Percentiles rank a stretch among this genome's conserved stretches.
Evolutionary conservation across 2,329 filamentous ascomycete genomes (phyloP).

Genomic region (Exophiala calicioides): DNA sequence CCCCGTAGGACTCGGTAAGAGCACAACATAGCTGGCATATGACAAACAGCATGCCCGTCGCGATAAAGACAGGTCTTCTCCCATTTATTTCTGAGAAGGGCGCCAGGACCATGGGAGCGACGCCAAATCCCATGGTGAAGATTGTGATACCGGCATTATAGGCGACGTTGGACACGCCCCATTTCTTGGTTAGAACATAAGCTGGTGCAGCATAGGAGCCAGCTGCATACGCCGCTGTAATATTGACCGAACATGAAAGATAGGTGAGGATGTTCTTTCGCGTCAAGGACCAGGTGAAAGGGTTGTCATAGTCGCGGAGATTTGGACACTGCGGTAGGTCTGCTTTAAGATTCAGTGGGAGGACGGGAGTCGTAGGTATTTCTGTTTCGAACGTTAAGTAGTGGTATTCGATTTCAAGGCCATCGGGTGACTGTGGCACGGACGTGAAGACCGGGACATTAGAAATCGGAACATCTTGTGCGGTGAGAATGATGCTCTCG

Average conservation of each 20-base stretch:
- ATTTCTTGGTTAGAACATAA: conserved; percentile 64
- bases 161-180: conserved; percentile 64
- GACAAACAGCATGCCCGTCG: conserved; percentile 72
- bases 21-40: conserved; percentile 68
- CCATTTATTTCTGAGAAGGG: conserved; percentile 89
- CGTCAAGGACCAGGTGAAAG: conserved; percentile 69
- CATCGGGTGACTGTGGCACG: neutral
- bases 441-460: conserved; percentile 2
- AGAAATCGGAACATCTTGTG: conserved; percentile 13
- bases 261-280: conserved; percentile 73
- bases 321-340: conserved; percentile 51
- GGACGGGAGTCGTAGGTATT: conserved; percentile 22
- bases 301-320: conserved; percentile 66
- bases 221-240: conserved; percentile 76
- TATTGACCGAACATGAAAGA: conserved; percentile 74
- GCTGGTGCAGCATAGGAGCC: conserved; percentile 76
- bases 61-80: conserved; percentile 77
- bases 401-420: conserved; percentile 23
- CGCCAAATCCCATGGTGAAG: conserved; percentile 77
- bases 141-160: conserved; percentile 71
- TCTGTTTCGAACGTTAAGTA: conserved; percentile 30
- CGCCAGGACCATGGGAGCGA: conserved; percentile 84
- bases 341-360: conserved; percentile 12
- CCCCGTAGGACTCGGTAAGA: conserved; percentile 66
- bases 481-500: neutral